phyloP scores from a whole-genome alignment of 2,329 filamentous ascomycete species.

The Ceratocystis papillata region DNA sequence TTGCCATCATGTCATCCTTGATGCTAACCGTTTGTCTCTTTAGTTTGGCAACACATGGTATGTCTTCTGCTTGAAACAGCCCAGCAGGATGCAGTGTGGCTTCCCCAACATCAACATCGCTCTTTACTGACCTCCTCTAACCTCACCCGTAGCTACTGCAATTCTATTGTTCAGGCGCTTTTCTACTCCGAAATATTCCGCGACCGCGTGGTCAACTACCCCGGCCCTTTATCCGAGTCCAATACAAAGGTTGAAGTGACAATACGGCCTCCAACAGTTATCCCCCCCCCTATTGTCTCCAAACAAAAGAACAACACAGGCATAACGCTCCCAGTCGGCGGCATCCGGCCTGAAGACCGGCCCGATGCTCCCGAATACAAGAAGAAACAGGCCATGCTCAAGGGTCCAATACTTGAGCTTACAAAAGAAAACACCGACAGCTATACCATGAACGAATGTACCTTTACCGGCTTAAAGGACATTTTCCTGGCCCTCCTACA shows the following conservation, averaged over 20 bases:
- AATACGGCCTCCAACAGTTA: constrained; percentile 45
- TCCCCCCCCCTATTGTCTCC: constrained; percentile 37
- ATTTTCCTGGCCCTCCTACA: constrained; percentile 86
- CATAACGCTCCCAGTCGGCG: constrained; percentile 31
- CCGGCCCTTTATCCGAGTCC: constrained; percentile 58
- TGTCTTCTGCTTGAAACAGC: constrained; percentile 27
- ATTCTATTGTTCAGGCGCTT: constrained; percentile 93
- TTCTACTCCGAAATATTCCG: constrained; percentile 94
- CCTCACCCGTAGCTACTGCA: constrained; percentile 64
- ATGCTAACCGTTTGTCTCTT: constrained; percentile 31
- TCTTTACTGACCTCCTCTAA: background rate
- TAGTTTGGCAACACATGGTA: constrained; percentile 98
- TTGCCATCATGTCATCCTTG: constrained; percentile 22
- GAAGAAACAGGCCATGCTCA: constrained; percentile 87
- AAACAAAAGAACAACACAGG: constrained; percentile 19
- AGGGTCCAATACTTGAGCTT: constrained; percentile 77
- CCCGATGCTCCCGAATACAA: constrained; percentile 94
- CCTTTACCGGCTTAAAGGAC: constrained; percentile 90
- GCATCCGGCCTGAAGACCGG: constrained; percentile 70
- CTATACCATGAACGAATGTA: constrained; percentile 88
- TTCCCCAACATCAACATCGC: background rate
- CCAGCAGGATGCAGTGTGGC: background rate
- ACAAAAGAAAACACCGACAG: constrained; percentile 65
- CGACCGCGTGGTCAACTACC: constrained; percentile 87
- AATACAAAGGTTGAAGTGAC: constrained; percentile 54